Base-by-base conservation (phyloP, 2,329 filamentous ascomycete genomes). In the Ilyonectria sp. region DNA sequence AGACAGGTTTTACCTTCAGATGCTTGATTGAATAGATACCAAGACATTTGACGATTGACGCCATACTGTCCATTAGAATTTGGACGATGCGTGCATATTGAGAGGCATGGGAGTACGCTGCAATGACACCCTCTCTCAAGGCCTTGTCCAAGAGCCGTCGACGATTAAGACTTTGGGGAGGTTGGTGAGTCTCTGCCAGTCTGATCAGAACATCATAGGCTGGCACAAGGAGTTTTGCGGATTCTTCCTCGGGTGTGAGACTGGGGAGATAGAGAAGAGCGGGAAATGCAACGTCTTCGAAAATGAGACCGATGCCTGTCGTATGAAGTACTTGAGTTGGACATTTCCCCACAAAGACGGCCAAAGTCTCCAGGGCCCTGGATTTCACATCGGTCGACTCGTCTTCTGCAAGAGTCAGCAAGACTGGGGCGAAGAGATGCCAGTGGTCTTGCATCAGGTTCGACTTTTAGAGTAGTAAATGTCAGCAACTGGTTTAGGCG, bases 241-340 rank as follows among this genome's bases (percentile, higher is more conserved):
- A 93, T 63, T 96, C 92, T 0, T 85, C 77, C 74, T 93, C 92
- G 0, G 93, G 90, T 0, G 94, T 97, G 47, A 97, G 83, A 13
- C 86, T 89, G 0, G 95, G 95, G 6, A 97, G 85, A 74, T 90
- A 93, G 8, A 92, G 86, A n/a, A 97, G 86, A 40, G 91, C 90
- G 1, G 94, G 93, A 70, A 91, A 86, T 2, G 94, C 80, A 3
- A 91, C 88, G 21, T 94, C 88, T 74, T 91, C 87, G 68, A 95
- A 92, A 29, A 95, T 87, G 15, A 86, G 81, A 23, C 86, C 87
- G 8, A 95, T 87, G 1, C 93, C 92, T 0, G 90, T 93, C 52
- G 85, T 84, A 13, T 79, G 79, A 50, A 95, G 84, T 2, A 91
- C 83, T 5, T 79, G 76, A 1, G 81, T 69, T 0, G 89, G 86